phyloP scores from a whole-genome alignment of 257 asterid genomes.

The Lantana camara region DNA sequence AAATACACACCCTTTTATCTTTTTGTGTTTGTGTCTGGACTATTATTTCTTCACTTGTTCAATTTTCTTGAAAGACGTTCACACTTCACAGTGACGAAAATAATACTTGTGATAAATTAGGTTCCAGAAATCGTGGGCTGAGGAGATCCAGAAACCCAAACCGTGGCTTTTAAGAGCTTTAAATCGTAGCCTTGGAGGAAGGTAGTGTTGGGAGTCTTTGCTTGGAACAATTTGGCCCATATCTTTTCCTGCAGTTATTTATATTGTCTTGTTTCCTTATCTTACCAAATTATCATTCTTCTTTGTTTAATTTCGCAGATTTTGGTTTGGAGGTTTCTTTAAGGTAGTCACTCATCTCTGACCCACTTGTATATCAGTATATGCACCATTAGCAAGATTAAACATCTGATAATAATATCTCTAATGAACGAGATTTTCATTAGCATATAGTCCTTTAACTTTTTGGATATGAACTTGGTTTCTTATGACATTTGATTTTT shows the following conservation, averaged over 20 bases:
- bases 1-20: constrained; percentile 14
- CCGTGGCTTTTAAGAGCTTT: constrained; percentile 98
- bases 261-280: background rate
- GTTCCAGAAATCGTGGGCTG: constrained; percentile 88
- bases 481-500: constrained; percentile 35
- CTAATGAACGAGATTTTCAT: constrained; percentile 3
- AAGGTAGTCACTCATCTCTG: constrained; percentile 58
- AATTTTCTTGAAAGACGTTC: background rate
- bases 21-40: too few species aligned
- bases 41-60: too few species aligned
- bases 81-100: background rate
- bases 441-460: constrained; percentile 5
- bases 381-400: too few species aligned
- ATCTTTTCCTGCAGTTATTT: constrained; percentile 13
- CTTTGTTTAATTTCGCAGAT: constrained; percentile 53
- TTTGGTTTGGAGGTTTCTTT: constrained; percentile 99
- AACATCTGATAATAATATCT: background rate
- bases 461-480: constrained; percentile 19
- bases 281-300: constrained; percentile 20
- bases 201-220: constrained; percentile 46
- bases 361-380: background rate
- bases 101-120: constrained; percentile 38
- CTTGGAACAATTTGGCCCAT: constrained; percentile 26
- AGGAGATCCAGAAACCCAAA: constrained; percentile 69
- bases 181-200: constrained; percentile 90